phyloP scores from a whole-genome alignment of 768 basidiomycete genomes.

The Amanita fuliginea region DNA sequence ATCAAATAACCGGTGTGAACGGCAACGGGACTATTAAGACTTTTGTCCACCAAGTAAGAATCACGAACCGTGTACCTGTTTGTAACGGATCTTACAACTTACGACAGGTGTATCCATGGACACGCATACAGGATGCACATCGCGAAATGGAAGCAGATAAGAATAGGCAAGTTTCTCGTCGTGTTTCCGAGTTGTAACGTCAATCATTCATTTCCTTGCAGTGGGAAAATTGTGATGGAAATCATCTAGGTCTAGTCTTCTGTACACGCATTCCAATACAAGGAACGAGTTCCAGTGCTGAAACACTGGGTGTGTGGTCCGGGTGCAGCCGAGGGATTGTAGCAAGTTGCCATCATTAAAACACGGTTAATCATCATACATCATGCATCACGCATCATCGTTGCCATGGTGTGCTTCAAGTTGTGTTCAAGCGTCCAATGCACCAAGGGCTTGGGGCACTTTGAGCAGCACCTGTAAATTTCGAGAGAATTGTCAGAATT shows the following conservation, averaged over 20 bases:
- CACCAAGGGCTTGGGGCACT: too few species aligned
- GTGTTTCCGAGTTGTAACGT: background rate
- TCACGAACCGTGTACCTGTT: background rate
- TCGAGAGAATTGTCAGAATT: background rate
- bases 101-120: conserved; percentile 67
- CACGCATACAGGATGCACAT: conserved; percentile 69
- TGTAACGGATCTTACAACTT: background rate
- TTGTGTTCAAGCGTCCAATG: too few species aligned
- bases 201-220: conserved; percentile 10
- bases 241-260: conserved; percentile 16
- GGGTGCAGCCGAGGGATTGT: too few species aligned
- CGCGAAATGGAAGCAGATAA: conserved; percentile 72
- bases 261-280: background rate
- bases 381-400: too few species aligned
- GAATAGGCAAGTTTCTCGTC: conserved; percentile 24
- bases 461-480: background rate
- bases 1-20: conserved; percentile 43
- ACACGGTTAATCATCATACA: too few species aligned
- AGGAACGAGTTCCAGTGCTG: too few species aligned
- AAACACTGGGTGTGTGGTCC: too few species aligned
- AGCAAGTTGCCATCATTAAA: too few species aligned
- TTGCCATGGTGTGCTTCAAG: too few species aligned
- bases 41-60: conserved; percentile 65
- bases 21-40: conserved; percentile 55
- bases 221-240: conserved; percentile 38